Percentiles rank a stretch among this genome's conserved stretches.
phyloP scores from a whole-genome alignment of 768 basidiomycete species.

The Lactifluus piperatus region DNA sequence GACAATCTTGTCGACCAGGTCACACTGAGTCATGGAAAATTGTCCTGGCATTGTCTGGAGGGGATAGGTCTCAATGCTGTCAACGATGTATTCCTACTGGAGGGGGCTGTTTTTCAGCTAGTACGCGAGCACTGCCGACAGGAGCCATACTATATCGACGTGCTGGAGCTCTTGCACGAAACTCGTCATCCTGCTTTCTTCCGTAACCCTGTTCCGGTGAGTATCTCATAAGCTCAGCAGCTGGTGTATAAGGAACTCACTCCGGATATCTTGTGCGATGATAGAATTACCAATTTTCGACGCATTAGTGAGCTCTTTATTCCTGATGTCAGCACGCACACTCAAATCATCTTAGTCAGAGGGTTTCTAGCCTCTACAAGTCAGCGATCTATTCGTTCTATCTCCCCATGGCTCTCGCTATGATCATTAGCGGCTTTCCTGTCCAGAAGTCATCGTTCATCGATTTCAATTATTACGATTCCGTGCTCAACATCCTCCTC shows the following conservation, averaged over 20 bases:
- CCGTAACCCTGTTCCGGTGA: constrained; percentile 11
- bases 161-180: constrained; percentile 90
- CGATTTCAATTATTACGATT: constrained; percentile 51
- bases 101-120: constrained; percentile 84
- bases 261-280: not conserved
- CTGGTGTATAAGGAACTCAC: not conserved
- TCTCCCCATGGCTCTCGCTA: constrained; percentile 91
- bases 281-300: constrained; percentile 58
- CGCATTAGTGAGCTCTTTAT: constrained; percentile 54
- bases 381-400: constrained; percentile 98
- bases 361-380: constrained; percentile 92
- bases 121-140: constrained; percentile 78
- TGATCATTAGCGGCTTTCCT: constrained; percentile 67
- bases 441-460: constrained; percentile 33
- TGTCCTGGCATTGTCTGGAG: constrained; percentile 81
- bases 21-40: constrained; percentile 85
- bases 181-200: constrained; percentile 29
- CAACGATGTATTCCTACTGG: constrained; percentile 96
- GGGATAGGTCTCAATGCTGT: constrained; percentile 78
- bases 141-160: constrained; percentile 76
- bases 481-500: constrained; percentile 73
- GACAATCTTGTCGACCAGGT: constrained; percentile 97
- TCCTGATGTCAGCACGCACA: not conserved
- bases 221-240: not conserved
- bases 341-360: constrained; percentile 46